Evolutionary conservation across 495 filamentous ascomycete genomes (phyloP).

Genomic region (Halenospora varia): DNA sequence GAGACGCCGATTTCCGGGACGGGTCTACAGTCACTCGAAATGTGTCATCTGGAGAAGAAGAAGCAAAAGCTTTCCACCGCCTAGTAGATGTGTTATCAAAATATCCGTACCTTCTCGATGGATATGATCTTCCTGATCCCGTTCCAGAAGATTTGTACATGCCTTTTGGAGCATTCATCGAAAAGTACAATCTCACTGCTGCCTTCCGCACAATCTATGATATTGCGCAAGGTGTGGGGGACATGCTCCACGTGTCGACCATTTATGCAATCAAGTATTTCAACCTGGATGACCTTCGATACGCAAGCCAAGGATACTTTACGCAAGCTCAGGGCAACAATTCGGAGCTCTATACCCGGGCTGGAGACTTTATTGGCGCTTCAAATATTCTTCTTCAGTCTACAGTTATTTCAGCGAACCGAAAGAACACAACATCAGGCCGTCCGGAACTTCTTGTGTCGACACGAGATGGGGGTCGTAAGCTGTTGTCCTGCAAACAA

Average conservation of each 20-base stretch:
- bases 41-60: conserved; percentile 25
- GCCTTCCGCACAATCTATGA: conserved; percentile 2
- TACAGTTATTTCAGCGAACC: conserved; percentile 27
- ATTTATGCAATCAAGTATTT: conserved; percentile 26
- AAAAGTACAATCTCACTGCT: conserved; percentile 28
- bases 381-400: conserved; percentile 27
- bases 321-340: conserved; percentile 27
- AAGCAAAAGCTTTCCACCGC: not conserved
- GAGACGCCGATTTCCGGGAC: not conserved
- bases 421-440: conserved; percentile 17
- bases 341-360: conserved; percentile 38
- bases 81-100: not conserved
- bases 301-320: not conserved
- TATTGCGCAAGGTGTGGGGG: conserved; percentile 15
- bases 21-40: not conserved
- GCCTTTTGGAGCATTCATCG: conserved; percentile 38
- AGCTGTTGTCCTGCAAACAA: conserved; percentile 39
- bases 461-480: conserved; percentile 27
- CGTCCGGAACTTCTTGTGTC: conserved; percentile 23
- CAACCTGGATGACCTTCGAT: conserved; percentile 8
- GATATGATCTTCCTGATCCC: conserved; percentile 37
- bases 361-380: conserved; percentile 23
- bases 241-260: conserved; percentile 21
- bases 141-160: conserved; percentile 39
- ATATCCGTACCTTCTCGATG: conserved; percentile 36